Conservation (phyloP, 1,284 basidiomycete genomes). For the Leccinum subspadiceum region DNA sequence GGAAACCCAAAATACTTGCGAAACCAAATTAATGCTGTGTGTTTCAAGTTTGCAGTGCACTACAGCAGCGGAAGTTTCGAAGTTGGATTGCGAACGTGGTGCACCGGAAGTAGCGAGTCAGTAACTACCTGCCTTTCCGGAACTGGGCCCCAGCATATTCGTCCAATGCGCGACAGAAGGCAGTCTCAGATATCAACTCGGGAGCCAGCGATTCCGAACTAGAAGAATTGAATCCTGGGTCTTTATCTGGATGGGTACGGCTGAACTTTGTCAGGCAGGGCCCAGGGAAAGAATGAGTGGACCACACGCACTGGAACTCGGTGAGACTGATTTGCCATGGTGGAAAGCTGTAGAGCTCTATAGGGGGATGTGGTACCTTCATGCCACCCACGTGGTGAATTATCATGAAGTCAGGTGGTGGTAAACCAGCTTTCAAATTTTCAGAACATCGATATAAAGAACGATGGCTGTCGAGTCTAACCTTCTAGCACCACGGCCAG, state of each 20-base stretch:
- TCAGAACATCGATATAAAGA: constrained; percentile 7
- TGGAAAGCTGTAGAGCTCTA: constrained; percentile 71
- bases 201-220: neutral
- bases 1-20: neutral
- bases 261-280: constrained; percentile 12
- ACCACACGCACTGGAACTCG: constrained; percentile 63
- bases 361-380: constrained; percentile 39
- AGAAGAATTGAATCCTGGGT: neutral
- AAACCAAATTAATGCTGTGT: neutral
- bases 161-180: constrained; percentile 66
- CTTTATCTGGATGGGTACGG: constrained; percentile 24
- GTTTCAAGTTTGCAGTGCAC: neutral
- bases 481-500: constrained; percentile 60
- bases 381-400: constrained; percentile 53
- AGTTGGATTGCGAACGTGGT: neutral
- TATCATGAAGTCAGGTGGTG: constrained; percentile 73
- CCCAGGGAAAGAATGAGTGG: neutral
- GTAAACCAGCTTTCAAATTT: constrained; percentile 44
- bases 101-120: constrained; percentile 6
- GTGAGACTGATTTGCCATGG: constrained; percentile 77
- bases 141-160: constrained; percentile 69
- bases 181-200: constrained; percentile 45
- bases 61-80: neutral
- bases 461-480: constrained; percentile 27
- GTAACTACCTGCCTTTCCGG: constrained; percentile 63